phyloP scores from a whole-genome alignment of 306 rosid genomes.

The Mucuna pruriens region DNA sequence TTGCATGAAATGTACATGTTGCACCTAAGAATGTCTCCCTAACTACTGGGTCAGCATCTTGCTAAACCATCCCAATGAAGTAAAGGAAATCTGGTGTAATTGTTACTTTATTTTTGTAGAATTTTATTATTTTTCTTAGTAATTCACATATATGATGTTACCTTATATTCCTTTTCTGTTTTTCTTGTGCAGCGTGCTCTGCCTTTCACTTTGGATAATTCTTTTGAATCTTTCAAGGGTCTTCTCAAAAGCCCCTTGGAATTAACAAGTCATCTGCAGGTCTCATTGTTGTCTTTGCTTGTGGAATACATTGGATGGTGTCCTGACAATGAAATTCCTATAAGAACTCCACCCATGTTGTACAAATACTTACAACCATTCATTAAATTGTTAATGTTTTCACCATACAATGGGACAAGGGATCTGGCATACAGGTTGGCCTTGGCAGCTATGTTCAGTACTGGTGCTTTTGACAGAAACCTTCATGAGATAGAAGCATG shows the following conservation, averaged over 20 bases:
- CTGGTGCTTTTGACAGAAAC: slow-evolving; percentile 87
- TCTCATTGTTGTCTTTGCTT: slow-evolving; percentile 79
- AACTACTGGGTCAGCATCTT: slow-evolving; percentile 4
- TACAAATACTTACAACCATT: slow-evolving; percentile 82
- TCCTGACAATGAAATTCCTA: slow-evolving; percentile 61
- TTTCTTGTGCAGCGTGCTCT: slow-evolving; percentile 62
- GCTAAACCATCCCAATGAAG: not conserved
- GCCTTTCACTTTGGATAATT: slow-evolving; percentile 67
- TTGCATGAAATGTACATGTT: not conserved
- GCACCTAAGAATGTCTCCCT: not conserved
- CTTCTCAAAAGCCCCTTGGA: slow-evolving; percentile 68
- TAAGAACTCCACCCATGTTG: slow-evolving; percentile 71
- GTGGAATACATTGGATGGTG: slow-evolving; percentile 69
- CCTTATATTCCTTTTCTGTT: slow-evolving; percentile 42
- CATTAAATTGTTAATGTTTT: slow-evolving; percentile 69
- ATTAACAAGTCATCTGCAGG: slow-evolving; percentile 60
- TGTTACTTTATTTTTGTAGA: not conserved
- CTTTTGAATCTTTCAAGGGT: slow-evolving; percentile 74
- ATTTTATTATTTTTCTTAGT: not conserved
- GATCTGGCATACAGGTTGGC: slow-evolving; percentile 71
- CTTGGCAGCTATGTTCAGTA: slow-evolving; percentile 82
- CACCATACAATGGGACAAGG: slow-evolving; percentile 53
- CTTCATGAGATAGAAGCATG: slow-evolving; percentile 74
- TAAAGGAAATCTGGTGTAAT: slow-evolving; percentile 16
- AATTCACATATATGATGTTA: slow-evolving; percentile 24